Evolutionary conservation across 306 rosid species (phyloP).

Genomic region (Prinsepia uniflora): DNA sequence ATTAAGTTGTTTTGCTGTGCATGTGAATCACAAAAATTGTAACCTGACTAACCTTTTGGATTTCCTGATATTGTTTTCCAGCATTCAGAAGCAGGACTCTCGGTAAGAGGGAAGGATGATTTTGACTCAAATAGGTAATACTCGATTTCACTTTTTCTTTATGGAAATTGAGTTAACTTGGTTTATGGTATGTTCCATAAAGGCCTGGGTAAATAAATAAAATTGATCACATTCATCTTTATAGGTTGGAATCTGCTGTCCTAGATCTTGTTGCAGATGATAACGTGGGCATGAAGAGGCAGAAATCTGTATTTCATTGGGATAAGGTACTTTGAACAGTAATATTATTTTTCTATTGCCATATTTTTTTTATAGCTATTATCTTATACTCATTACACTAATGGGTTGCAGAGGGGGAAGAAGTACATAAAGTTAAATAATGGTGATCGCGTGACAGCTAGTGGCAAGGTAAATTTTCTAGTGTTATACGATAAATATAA

Average conservation of each 20-base stretch:
- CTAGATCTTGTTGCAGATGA: slow-evolving; percentile 90
- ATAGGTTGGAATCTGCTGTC: slow-evolving; percentile 83
- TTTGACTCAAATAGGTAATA: slow-evolving; percentile 73
- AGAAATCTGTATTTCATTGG: slow-evolving; percentile 86
- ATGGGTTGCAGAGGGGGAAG: slow-evolving; percentile 72
- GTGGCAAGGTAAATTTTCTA: slow-evolving; percentile 67
- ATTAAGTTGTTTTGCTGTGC: slow-evolving; percentile 5
- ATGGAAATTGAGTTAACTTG: slow-evolving; percentile 1
- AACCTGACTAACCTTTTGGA: slow-evolving; percentile 13
- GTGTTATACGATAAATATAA: not conserved
- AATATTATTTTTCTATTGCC: slow-evolving; percentile 1
- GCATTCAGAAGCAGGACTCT: slow-evolving; percentile 87
- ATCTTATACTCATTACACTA: slow-evolving; percentile 21
- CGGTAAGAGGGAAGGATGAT: slow-evolving; percentile 66
- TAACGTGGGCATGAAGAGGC: slow-evolving; percentile 70
- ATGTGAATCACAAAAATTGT: slow-evolving; percentile 16
- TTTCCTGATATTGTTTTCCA: slow-evolving; percentile 34
- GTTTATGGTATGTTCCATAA: not conserved
- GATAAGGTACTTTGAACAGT: slow-evolving; percentile 57
- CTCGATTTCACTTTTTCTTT: not conserved
- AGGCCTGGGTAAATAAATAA: not conserved
- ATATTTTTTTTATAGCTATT: not conserved
- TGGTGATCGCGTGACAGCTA: slow-evolving; percentile 86
- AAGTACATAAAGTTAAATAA: slow-evolving; percentile 81
- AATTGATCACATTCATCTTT: slow-evolving; percentile 19